Conservation (phyloP, 805 yeast genomes). For the Tetrapisispora pingtungensis region DNA sequence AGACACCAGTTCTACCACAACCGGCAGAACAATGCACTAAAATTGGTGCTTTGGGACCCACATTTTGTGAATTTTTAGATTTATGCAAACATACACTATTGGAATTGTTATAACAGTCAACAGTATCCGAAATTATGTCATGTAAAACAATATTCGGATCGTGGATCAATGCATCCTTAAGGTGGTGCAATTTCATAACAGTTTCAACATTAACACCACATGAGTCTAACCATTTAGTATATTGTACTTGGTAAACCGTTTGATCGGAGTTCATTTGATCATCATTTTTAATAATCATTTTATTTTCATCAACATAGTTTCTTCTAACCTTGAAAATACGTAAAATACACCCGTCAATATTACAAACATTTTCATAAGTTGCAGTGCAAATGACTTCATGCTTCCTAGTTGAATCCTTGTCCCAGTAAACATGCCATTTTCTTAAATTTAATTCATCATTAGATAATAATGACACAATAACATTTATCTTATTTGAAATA, state of each 20-base stretch:
- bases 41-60: constrained; percentile 35
- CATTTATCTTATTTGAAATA: constrained; percentile 49
- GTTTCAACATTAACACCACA: constrained; percentile 42
- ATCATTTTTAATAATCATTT: constrained; percentile 7
- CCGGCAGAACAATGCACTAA: constrained; percentile 94
- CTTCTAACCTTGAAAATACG: constrained; percentile 23
- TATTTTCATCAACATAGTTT: not conserved
- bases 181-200: constrained; percentile 23
- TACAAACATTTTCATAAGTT: constrained; percentile 22
- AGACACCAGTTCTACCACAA: constrained; percentile 91
- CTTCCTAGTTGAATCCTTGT: constrained; percentile 24
- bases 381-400: constrained; percentile 29
- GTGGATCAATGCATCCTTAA: constrained; percentile 18
- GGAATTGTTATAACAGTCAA: not conserved
- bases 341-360: constrained; percentile 27
- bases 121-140: not conserved
- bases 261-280: constrained; percentile 16
- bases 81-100: not conserved
- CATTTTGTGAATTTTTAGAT: not conserved
- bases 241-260: constrained; percentile 60
- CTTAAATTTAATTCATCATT: constrained; percentile 62
- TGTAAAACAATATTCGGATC: not conserved
- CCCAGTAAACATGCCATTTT: constrained; percentile 84
- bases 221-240: constrained; percentile 78
- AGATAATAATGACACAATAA: constrained; percentile 68